These are phyloP conservation scores for Salix dunnii DNA, from an alignment of 345 rosid genomes.

Conservation along the genomic window DNA sequence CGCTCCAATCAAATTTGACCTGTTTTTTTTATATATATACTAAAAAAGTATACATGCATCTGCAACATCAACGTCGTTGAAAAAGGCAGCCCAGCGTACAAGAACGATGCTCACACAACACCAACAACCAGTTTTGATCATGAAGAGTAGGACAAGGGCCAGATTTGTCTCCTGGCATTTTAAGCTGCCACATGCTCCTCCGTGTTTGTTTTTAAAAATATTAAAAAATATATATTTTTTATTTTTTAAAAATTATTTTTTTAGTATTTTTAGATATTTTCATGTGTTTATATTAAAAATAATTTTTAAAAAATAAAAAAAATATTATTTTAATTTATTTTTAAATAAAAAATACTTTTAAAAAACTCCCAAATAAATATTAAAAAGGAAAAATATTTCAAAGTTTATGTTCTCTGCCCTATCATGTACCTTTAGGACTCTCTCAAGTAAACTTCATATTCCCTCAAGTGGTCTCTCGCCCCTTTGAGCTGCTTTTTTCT, in stretches of 20 bases:
- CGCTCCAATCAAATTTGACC: background rate
- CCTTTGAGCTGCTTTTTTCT: too few species aligned
- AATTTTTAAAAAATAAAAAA: too few species aligned
- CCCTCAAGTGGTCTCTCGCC: too few species aligned
- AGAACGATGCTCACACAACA: slow-evolving; percentile 2
- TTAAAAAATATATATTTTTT: too few species aligned
- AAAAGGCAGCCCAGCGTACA: slow-evolving; percentile 17
- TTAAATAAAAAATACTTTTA: too few species aligned
- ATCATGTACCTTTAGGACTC: background rate
- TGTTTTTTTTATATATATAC: background rate
- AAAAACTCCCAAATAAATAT: too few species aligned
- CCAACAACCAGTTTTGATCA: background rate
- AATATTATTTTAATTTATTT: too few species aligned
- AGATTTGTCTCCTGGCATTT: slow-evolving; percentile 20
- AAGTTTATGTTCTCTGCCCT: background rate
- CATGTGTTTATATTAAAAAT: too few species aligned
- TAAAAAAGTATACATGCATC: background rate
- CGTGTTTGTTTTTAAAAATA: too few species aligned
- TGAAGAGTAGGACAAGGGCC: slow-evolving; percentile 22
- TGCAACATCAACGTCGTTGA: slow-evolving; percentile 19
- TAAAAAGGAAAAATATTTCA: background rate
- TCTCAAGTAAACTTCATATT: background rate
- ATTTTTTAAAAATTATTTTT: too few species aligned
- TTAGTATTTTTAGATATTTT: too few species aligned
- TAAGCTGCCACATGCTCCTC: background rate